A percentile compares a stretch with the other conserved stretches of the same genome.
Conservation (phyloP, 2,329 filamentous ascomycete genomes). For the Phoma sp. region DNA sequence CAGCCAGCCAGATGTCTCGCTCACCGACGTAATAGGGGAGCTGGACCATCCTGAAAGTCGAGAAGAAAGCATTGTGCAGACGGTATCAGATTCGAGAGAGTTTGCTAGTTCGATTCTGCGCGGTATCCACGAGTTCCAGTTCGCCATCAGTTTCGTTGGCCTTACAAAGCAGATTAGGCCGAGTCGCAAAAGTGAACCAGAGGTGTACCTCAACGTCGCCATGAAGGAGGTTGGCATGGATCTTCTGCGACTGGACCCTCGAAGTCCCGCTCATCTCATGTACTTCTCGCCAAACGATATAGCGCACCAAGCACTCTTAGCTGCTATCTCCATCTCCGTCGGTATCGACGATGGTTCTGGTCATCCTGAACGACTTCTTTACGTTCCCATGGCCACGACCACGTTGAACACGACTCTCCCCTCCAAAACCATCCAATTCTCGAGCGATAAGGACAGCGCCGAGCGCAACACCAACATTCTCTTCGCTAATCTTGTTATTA, state of each 20-base stretch:
- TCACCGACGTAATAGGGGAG: slow-evolving; percentile 78
- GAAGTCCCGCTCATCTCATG: slow-evolving; percentile 95
- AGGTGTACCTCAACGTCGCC: slow-evolving; percentile 82
- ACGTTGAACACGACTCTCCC: slow-evolving; percentile 92
- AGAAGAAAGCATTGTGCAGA: slow-evolving; percentile 75
- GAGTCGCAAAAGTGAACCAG: slow-evolving; percentile 69
- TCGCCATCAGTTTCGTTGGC: slow-evolving; percentile 89
- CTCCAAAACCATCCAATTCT: slow-evolving; percentile 88
- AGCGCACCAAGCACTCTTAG: slow-evolving; percentile 91
- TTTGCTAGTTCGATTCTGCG: slow-evolving; percentile 88
- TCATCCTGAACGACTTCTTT: slow-evolving; percentile 84
- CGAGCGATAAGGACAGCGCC: slow-evolving; percentile 71
- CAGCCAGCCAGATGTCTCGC: slow-evolving; percentile 63
- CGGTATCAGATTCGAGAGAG: slow-evolving; percentile 90
- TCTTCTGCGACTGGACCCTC: slow-evolving; percentile 86
- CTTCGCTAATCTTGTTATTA: slow-evolving; percentile 94
- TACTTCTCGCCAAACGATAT: slow-evolving; percentile 94
- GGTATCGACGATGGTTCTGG: slow-evolving; percentile 90
- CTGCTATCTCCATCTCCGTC: slow-evolving; percentile 89
- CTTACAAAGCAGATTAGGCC: slow-evolving; percentile 80
- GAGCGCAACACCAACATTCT: slow-evolving; percentile 95
- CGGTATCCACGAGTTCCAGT: slow-evolving; percentile 95
- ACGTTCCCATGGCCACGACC: slow-evolving; percentile 96
- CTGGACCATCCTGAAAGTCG: slow-evolving; percentile 70
- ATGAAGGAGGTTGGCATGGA: slow-evolving; percentile 98